phyloP scores from a whole-genome alignment of 257 asterid genomes.

The Solanum acaule region DNA sequence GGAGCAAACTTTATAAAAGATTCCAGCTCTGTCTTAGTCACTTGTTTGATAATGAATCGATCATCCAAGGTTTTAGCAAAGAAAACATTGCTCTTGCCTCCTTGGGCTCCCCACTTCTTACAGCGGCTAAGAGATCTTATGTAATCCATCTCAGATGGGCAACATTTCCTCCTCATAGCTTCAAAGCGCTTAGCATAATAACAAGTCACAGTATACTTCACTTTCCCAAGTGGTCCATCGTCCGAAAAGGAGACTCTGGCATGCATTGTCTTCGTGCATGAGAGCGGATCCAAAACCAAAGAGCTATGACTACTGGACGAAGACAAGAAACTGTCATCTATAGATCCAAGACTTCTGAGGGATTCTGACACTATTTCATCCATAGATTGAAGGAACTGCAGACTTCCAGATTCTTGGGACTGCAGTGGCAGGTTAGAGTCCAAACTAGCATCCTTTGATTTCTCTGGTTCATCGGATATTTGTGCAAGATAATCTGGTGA shows the following conservation, averaged over 20 bases:
- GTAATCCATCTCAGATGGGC: slow-evolving; percentile 80
- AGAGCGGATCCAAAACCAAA: slow-evolving; percentile 49
- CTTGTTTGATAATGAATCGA: slow-evolving; percentile 89
- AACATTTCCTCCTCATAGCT: slow-evolving; percentile 78
- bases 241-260: slow-evolving; percentile 52
- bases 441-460: slow-evolving; percentile 31
- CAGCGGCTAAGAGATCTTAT: slow-evolving; percentile 84
- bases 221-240: slow-evolving; percentile 69
- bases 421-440: slow-evolving; percentile 31
- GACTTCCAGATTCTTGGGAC: slow-evolving; percentile 38
- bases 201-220: slow-evolving; percentile 63
- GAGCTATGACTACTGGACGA: slow-evolving; percentile 45
- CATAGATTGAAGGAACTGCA: slow-evolving; percentile 43
- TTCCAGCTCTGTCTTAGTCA: slow-evolving; percentile 95
- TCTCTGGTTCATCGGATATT: slow-evolving; percentile 54
- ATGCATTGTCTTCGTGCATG: slow-evolving; percentile 57
- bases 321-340: slow-evolving; percentile 55
- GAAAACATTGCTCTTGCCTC: slow-evolving; percentile 96
- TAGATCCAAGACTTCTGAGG: slow-evolving; percentile 47
- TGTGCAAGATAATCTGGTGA: slow-evolving; percentile 51
- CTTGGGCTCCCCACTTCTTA: slow-evolving; percentile 99
- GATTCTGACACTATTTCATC: slow-evolving; percentile 62
- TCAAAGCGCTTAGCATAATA: slow-evolving; percentile 81
- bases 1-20: slow-evolving; percentile 94
- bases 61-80: slow-evolving; percentile 95